phyloP scores from a whole-genome alignment of 495 filamentous ascomycete species.

The Hypoxylon perforatum region DNA sequence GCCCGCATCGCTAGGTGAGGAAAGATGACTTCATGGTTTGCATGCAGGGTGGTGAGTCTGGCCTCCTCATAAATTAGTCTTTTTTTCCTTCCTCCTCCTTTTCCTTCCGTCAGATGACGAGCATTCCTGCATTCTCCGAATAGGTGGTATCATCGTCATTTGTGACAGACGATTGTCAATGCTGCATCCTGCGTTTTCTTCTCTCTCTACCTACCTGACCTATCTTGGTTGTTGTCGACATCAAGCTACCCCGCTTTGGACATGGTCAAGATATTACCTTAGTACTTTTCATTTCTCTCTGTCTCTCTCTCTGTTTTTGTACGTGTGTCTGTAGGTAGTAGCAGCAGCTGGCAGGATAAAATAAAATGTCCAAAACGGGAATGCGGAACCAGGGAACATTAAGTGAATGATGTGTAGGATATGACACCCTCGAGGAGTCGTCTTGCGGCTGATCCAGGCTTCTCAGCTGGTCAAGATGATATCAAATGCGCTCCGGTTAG shows the following conservation, averaged over 20 bases:
- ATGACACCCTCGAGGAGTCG: conserved; percentile 32
- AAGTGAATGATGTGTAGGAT: conserved; percentile 24
- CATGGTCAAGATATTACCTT: conserved; percentile 41
- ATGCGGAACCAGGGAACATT: conserved; percentile 35
- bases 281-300: conserved; percentile 8
- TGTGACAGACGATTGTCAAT: conserved; percentile 40
- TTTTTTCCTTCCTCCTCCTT: conserved; percentile 16
- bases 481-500: conserved; percentile 29
- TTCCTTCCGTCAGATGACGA: conserved; percentile 42
- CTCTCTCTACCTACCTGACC: conserved; percentile 21
- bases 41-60: conserved; percentile 35
- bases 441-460: conserved; percentile 45
- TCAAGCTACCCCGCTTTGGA: conserved; percentile 42
- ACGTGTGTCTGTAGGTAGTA: conserved; percentile 2
- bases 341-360: conserved; percentile 33
- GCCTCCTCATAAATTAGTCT: conserved; percentile 31
- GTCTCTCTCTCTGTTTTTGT: not conserved
- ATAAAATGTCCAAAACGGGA: conserved; percentile 37
- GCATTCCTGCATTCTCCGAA: conserved; percentile 43
- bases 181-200: conserved; percentile 26
- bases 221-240: conserved; percentile 18
- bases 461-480: conserved; percentile 36
- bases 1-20: conserved; percentile 29
- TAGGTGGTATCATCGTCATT: conserved; percentile 44
- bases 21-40: conserved; percentile 38